These are phyloP conservation scores for Scorias spongiosa DNA, from an alignment of 2,329 filamentous ascomycete genomes.

Conservation along the genomic window DNA sequence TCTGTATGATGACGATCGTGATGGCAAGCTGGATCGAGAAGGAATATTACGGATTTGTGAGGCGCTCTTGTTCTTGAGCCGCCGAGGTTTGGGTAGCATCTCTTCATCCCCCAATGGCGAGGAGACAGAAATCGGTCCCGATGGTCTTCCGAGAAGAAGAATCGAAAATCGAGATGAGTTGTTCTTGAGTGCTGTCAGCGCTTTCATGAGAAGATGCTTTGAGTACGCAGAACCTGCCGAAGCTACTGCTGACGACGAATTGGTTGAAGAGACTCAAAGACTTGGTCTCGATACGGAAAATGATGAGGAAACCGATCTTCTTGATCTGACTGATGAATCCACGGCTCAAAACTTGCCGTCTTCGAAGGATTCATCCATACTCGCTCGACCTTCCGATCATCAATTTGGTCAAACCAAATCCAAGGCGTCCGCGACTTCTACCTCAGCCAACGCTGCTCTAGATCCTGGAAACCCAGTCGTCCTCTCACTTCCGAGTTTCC, in stretches of 20 bases:
- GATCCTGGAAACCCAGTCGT: slow-evolving; percentile 87
- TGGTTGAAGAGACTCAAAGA: slow-evolving; percentile 33
- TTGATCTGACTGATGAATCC: slow-evolving; percentile 41
- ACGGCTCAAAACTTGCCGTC: slow-evolving; percentile 7
- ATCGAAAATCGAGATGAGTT: slow-evolving; percentile 57
- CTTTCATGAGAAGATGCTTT: slow-evolving; percentile 91
- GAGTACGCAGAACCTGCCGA: slow-evolving; percentile 77
- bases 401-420: slow-evolving; percentile 18
- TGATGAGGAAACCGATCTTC: slow-evolving; percentile 30
- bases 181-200: slow-evolving; percentile 83
- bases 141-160: slow-evolving; percentile 21
- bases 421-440: slow-evolving; percentile 39
- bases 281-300: slow-evolving; percentile 54
- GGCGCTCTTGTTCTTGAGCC: slow-evolving; percentile 78
- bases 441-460: slow-evolving; percentile 74
- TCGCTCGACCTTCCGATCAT: slow-evolving; percentile 14
- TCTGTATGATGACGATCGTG: slow-evolving; percentile 82
- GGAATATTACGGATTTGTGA: slow-evolving; percentile 92
- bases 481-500: slow-evolving; percentile 92
- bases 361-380: slow-evolving; percentile 10
- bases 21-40: slow-evolving; percentile 85
- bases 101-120: slow-evolving; percentile 39
- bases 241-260: slow-evolving; percentile 18
- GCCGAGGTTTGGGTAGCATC: slow-evolving; percentile 63
- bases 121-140: slow-evolving; percentile 13